Evolutionary conservation across 2,329 filamentous ascomycete species (phyloP), one percentile per base, ranked within the genome.

Genomic region (Leptographium galeiforme): DNA sequence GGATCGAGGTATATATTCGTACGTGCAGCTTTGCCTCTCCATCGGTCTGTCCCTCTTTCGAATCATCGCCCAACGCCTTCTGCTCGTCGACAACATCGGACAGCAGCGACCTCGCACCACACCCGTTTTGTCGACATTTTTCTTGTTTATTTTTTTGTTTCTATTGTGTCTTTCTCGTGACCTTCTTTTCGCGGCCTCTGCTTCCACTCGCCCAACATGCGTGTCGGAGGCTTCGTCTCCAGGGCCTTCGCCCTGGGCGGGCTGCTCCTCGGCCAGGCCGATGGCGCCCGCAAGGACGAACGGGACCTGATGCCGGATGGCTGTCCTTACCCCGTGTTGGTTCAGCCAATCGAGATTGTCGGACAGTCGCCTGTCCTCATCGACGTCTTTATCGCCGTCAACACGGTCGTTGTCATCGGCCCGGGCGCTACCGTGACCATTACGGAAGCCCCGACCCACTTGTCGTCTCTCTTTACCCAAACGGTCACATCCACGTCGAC

Each of bases 281-380:
- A 48, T 12, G 53, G 50, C 30, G 47, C 25, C 25, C 25, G 25
- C 25, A 25, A 25, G 44, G 34, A 46, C 51, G 5, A 44, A 51
- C 18, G 47, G 11, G 18, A 49, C 16, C 48, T 51, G 39, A 43
- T 56, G 14, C 44, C 51, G 4, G 53, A 55, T 3, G 30, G 34
- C 16, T 59, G 57, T 19, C 57, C 58, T 0, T 50, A 39, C 6
- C 55, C 56, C 4, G 54, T 56, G 5, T 53, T 48, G 1, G 25
- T 60, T 2, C 58, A 60, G 51, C 58, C 58, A 7, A 46, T 59
- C 36, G 55, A 59, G 38, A n/a, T 58, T 6, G n/a, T 58, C 12
- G 55, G 51, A 6, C 19, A 38, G 38, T 52, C 52, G 11, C 56
- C 57, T 2, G 25, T 58, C 0, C 33, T 57, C 12, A 10, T 59